Evolutionary conservation across 805 yeast genomes (phyloP), one percentile per base, ranked within the genome.

Genomic region (Yarrowia porcina): DNA sequence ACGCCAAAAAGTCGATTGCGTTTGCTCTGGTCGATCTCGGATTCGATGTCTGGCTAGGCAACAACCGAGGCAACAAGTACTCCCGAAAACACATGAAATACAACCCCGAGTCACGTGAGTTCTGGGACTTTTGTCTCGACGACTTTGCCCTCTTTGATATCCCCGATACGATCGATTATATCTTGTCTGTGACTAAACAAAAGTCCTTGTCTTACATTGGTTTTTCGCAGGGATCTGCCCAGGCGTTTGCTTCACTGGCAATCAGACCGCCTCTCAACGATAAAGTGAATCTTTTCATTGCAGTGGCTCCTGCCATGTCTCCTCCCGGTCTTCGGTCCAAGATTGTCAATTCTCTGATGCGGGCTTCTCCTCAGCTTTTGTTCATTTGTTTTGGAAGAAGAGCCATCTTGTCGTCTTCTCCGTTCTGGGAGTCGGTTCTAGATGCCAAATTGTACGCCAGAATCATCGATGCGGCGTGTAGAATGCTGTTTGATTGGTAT

Each of bases 1-100:
- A 80, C 64, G 78, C 81, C 65, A 65, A 74, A 66, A 77, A 79
- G 50, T 84, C 85, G 66, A 74, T 94, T 52, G 97, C 98, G 0
- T 87, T 89, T 71, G 76, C 83, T 2, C 78, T 93, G 33, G 86
- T 86, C 65, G 90, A 91, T 64, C 72, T 84, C 50, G 97, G 97
- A 1, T 93, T 84, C 73, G 99, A 93, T 71, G 97, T 93, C 6
- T 93, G 96, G 93, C 77, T 93, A 66, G 98, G 98, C 0, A 90
- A 90, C 73, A 90, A 90, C 70, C 80, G 97, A 64, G 97, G 97
- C 11, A 94, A 93, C 75, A 94, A 93, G 76, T 93, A 93, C 75
- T 87, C 96, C 3, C 85, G 87, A 65, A 91, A 91, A 68, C 97
- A 93, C 73, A 64, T 80, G 15, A 65, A 71, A n/a, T 71, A 76